These are phyloP conservation scores for Choanephora cucurbitarum DNA, from an alignment of 371 early-diverging fungal species.

Conservation along the genomic window DNA sequence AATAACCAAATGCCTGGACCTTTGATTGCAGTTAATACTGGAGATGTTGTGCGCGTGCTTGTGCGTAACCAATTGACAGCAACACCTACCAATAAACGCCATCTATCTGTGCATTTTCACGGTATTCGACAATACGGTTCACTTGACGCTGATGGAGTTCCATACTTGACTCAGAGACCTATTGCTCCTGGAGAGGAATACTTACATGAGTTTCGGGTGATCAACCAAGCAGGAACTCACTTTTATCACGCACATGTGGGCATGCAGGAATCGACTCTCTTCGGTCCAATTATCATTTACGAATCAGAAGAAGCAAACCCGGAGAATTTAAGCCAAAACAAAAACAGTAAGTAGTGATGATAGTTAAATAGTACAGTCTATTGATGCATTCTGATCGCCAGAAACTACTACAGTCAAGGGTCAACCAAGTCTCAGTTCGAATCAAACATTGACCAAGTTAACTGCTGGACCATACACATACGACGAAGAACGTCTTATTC, in stretches of 20 bases:
- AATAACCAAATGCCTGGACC: conserved; percentile 59
- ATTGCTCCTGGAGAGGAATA: conserved; percentile 53
- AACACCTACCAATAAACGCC: not conserved
- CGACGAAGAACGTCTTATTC: conserved; percentile 46
- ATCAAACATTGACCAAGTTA: not conserved
- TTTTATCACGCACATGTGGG: conserved; percentile 57
- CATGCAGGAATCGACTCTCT: conserved; percentile 41
- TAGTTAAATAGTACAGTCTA: too few species aligned
- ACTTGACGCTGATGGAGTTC: conserved; percentile 55
- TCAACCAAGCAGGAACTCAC: conserved; percentile 54
- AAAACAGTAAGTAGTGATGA: not conserved
- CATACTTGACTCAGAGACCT: conserved; percentile 58
- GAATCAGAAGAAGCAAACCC: conserved; percentile 30
- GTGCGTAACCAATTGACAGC: conserved; percentile 38
- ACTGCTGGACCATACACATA: conserved; percentile 30
- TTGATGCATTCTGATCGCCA: too few species aligned
- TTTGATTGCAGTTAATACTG: conserved; percentile 37
- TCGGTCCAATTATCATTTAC: conserved; percentile 50
- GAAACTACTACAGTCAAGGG: too few species aligned
- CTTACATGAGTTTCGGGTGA: conserved; percentile 46
- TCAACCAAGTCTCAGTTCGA: too few species aligned
- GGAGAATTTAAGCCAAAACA: conserved; percentile 3
- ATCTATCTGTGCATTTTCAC: conserved; percentile 40
- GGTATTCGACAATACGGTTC: conserved; percentile 43
- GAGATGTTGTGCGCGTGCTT: conserved; percentile 39